Percentiles rank a stretch among this genome's conserved stretches.
These are phyloP conservation scores for Torulaspora globosa DNA, from an alignment of 1,139 yeast species.

Conservation along the genomic window DNA sequence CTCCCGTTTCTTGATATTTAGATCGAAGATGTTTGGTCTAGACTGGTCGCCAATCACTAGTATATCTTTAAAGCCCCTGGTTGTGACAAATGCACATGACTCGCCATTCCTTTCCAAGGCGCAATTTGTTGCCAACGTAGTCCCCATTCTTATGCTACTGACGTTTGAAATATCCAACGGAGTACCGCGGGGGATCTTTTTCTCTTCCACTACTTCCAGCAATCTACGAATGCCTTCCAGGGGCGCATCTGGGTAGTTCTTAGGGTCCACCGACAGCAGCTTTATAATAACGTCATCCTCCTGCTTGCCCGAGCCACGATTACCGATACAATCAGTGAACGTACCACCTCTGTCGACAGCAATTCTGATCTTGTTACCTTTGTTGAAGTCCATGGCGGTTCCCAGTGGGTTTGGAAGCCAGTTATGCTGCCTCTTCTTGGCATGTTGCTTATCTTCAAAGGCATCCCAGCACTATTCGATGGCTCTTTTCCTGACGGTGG, in stretches of 20 bases:
- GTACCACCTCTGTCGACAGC: conserved; percentile 74
- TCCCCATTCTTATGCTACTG: conserved; percentile 67
- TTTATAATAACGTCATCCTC: conserved; percentile 58
- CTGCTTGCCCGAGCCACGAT: conserved; percentile 40
- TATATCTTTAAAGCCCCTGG: conserved; percentile 54
- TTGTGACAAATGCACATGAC: conserved; percentile 47
- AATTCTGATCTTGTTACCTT: conserved; percentile 30
- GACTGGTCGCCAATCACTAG: conserved; percentile 69
- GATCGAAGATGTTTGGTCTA: conserved; percentile 59
- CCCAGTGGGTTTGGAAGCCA: too few relatives aligned
- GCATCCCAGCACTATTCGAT: neutral
- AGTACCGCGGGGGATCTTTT: conserved; percentile 48
- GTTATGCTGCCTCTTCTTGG: too few relatives aligned
- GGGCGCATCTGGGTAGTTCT: conserved; percentile 83
- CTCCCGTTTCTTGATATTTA: conserved; percentile 54
- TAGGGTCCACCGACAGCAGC: conserved; percentile 80
- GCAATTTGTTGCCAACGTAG: conserved; percentile 79
- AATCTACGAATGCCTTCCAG: conserved; percentile 83
- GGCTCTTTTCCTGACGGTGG: neutral
- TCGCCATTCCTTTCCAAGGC: conserved; percentile 54
- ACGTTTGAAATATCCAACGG: conserved; percentile 47
- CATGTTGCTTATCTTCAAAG: too few relatives aligned
- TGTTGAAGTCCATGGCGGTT: conserved; percentile 7
- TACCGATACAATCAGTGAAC: conserved; percentile 71
- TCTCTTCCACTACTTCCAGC: conserved; percentile 54